These are phyloP conservation scores for Plenodomus biglobosus DNA, from an alignment of 2,329 filamentous ascomycete species.

Conservation along the genomic window DNA sequence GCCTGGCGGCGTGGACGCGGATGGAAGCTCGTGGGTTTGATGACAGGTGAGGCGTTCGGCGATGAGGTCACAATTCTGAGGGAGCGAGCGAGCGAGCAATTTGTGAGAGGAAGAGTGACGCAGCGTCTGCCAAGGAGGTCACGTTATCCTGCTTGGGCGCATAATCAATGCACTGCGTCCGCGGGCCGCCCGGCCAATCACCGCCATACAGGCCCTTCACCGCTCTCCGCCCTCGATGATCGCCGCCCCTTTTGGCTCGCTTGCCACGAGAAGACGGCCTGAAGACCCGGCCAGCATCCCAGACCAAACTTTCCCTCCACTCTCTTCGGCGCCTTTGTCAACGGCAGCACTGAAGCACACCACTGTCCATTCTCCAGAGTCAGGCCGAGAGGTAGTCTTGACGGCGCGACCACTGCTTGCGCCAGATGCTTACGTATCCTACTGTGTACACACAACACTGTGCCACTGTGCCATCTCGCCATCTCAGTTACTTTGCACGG, in stretches of 20 bases:
- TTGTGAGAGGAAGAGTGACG: constrained; percentile 30
- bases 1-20: constrained; percentile 25
- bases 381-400: too few relatives aligned
- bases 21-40: constrained; percentile 33
- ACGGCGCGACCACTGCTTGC: too few relatives aligned
- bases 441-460: too few relatives aligned
- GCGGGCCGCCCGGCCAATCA: constrained; percentile 11
- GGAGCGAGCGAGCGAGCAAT: constrained; percentile 35
- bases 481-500: too few relatives aligned
- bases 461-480: too few relatives aligned
- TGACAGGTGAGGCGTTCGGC: constrained; percentile 38
- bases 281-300: background rate
- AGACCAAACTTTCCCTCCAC: too few relatives aligned
- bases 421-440: too few relatives aligned
- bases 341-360: too few relatives aligned
- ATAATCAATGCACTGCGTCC: constrained; percentile 13
- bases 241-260: constrained; percentile 23
- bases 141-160: constrained; percentile 29
- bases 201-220: constrained; percentile 2
- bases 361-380: too few relatives aligned
- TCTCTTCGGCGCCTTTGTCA: too few relatives aligned
- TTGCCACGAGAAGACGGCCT: constrained; percentile 17
- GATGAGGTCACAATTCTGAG: constrained; percentile 38
- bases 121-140: constrained; percentile 31
- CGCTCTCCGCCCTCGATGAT: constrained; percentile 18